Percentiles rank a stretch among this genome's conserved stretches.
Conservation (phyloP, 495 filamentous ascomycete species). For the Glonium stellatum region DNA sequence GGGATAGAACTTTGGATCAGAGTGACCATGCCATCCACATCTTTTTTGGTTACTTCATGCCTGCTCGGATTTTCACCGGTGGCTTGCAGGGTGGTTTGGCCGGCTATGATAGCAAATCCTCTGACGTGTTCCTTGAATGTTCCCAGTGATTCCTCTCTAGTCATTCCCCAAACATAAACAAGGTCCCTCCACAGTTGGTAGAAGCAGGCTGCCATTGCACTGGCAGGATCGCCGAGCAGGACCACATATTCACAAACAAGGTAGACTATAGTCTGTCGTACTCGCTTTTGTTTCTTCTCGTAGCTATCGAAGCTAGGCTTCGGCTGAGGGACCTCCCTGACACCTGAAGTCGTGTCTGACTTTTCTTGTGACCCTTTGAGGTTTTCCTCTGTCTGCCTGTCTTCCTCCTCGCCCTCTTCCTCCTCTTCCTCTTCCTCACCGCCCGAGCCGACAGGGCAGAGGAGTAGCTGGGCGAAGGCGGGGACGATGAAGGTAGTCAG, state of each 20-base stretch:
- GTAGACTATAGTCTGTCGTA: not conserved
- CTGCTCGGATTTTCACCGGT: not conserved
- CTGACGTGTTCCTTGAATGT: not conserved
- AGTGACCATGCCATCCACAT: not conserved
- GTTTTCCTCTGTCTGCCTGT: not conserved
- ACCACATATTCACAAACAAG: not conserved
- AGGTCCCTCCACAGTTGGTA: not conserved
- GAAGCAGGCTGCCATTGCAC: not conserved
- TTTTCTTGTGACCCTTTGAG: not conserved
- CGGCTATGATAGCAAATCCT: not conserved
- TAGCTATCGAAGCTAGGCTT: not conserved
- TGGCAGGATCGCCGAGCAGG: conserved; percentile 3
- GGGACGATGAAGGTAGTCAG: conserved; percentile 1
- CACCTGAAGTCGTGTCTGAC: not conserved
- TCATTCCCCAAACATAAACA: not conserved
- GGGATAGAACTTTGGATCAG: not conserved
- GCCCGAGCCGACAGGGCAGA: not conserved
- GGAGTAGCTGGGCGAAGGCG: not conserved
- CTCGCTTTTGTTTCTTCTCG: not conserved
- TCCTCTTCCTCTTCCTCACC: not conserved
- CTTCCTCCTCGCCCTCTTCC: not conserved
- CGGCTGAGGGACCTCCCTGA: not conserved
- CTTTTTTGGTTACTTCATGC: not conserved
- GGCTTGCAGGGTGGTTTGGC: not conserved
- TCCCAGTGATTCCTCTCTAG: not conserved